Evolutionary conservation across 1,139 yeast genomes (phyloP), one percentile per base, ranked within the genome.

Genomic region (Taphrina communis): DNA sequence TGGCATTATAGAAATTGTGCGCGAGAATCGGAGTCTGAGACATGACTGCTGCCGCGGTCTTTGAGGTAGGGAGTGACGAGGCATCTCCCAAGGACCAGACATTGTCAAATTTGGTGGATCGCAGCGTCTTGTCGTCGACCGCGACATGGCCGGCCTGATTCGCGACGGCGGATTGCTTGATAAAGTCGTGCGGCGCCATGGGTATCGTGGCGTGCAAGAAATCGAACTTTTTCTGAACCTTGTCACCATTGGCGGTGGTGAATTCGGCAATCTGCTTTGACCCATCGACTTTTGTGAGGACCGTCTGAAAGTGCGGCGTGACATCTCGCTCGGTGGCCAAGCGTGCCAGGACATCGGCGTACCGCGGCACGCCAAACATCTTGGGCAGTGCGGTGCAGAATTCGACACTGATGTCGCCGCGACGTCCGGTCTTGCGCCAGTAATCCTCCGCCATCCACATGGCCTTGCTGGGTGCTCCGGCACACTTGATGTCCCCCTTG

Each of bases 391-490:
- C 67, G 17, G 71, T 65, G 35, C 46, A 21, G 41, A 66, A 69
- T 11, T 59, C 68, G n/a, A 68, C 57, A n/a, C 51, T 17, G 50
- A 69, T 60, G 17, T 61, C 57, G n/a, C 48, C 62, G 12, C 69
- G 69, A 35, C 59, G 51, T 5, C 69, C 69, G 8, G 62, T 50
- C 38, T 53, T 44, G 21, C 69, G 39, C 71, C 71, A 69, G 25
- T 59, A 59, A 46, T 69, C 71, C 35, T 69, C 71, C 17, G 71
- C 71, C 65, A 66, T 66, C 63, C 69, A 66, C 69, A 66, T 66
- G 19, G 61, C 55, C 59, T 69, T 69, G 44, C 60, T 65, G 12
- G 71, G 71, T 39, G 71, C 71, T 35, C 71, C 71, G 36, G 71
- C 71, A 60, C 71, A 69, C 35, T 69, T 69, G 60, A 69, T 38